phyloP scores from a whole-genome alignment of 495 filamentous ascomycete genomes.

The Neurospora cerealis region DNA sequence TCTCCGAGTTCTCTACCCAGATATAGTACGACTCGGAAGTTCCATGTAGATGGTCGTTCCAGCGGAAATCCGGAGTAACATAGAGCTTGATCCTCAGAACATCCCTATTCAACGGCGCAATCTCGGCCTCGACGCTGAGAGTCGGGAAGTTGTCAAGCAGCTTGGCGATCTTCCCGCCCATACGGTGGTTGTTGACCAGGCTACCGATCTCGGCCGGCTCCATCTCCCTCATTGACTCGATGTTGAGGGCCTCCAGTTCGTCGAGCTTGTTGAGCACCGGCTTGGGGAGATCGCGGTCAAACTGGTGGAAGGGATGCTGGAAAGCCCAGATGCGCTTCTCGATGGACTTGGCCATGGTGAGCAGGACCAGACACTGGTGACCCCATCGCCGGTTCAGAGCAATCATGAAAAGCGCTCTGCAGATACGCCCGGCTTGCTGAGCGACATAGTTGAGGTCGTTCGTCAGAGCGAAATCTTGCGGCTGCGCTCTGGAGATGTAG shows the following conservation, averaged over 20 bases:
- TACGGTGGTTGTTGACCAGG: constrained; percentile 80
- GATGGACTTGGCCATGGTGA: constrained; percentile 89
- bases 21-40: constrained; percentile 94
- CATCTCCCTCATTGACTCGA: constrained; percentile 86
- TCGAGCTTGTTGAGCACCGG: constrained; percentile 78
- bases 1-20: constrained; percentile 98
- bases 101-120: constrained; percentile 90
- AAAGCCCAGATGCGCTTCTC: constrained; percentile 92
- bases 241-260: constrained; percentile 56
- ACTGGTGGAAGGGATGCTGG: constrained; percentile 91
- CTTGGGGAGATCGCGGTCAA: constrained; percentile 61
- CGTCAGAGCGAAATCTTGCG: constrained; percentile 86
- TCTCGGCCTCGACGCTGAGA: constrained; percentile 80
- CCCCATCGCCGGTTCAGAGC: constrained; percentile 91
- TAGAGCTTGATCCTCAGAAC: constrained; percentile 79
- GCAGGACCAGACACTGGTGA: constrained; percentile 78
- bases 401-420: constrained; percentile 93
- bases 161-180: constrained; percentile 71
- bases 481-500: constrained; percentile 78
- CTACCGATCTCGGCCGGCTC: constrained; percentile 81
- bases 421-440: constrained; percentile 91
- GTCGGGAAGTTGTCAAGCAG: constrained; percentile 88
- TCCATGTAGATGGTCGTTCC: constrained; percentile 94
- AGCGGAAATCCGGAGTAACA: constrained; percentile 81
- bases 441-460: constrained; percentile 92